phyloP scores from a whole-genome alignment of 1,284 basidiomycete species.

The Microbotryum lychnidis-dioicae region DNA sequence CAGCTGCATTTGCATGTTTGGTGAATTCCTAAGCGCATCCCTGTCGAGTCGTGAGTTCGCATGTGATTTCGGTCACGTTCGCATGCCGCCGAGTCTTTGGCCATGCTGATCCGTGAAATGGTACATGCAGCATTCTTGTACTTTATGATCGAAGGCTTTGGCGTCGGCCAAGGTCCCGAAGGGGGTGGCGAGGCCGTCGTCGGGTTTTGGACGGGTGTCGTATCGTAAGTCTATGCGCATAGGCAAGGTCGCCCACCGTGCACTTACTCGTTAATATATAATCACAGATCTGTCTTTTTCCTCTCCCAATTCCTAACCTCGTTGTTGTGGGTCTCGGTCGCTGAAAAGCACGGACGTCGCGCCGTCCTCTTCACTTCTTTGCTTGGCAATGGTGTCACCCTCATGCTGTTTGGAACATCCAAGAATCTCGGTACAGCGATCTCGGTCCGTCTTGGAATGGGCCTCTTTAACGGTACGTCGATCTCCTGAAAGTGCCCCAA shows the following conservation, averaged over 20 bases:
- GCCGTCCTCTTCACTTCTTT: constrained; percentile 77
- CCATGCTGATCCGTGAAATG: background rate
- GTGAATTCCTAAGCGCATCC: constrained; percentile 85
- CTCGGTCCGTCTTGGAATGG: constrained; percentile 80
- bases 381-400: constrained; percentile 69
- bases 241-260: constrained; percentile 6
- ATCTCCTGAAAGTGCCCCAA: constrained; percentile 3
- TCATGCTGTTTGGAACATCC: constrained; percentile 69
- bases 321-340: constrained; percentile 83
- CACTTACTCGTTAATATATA: background rate
- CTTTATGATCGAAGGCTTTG: constrained; percentile 85
- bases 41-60: constrained; percentile 48
- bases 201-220: constrained; percentile 73
- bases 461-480: constrained; percentile 86
- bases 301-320: constrained; percentile 77
- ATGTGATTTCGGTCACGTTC: too few relatives aligned
- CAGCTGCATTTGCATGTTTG: constrained; percentile 65
- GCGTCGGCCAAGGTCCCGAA: constrained; percentile 44
- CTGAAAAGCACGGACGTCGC: constrained; percentile 80
- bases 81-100: background rate
- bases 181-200: constrained; percentile 59
- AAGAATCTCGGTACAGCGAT: constrained; percentile 59
- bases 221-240: constrained; percentile 39
- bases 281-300: constrained; percentile 42
- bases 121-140: constrained; percentile 57